Evolutionary conservation across 2,329 filamentous ascomycete genomes (phyloP).

Genomic region (Simplicillium sp.): DNA sequence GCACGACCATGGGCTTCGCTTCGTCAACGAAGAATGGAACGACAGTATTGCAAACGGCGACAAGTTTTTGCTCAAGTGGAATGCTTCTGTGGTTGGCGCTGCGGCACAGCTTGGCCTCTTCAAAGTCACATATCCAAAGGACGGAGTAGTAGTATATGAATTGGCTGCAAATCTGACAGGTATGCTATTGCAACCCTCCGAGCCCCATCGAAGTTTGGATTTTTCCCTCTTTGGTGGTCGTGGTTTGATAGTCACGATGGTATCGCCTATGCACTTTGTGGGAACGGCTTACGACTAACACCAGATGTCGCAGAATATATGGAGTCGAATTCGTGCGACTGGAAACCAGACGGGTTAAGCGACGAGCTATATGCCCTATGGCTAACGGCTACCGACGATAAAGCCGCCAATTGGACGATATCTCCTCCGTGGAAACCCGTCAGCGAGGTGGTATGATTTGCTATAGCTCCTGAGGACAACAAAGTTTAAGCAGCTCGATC

Average conservation of each 20-base stretch:
- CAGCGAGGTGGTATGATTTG: slow-evolving; percentile 10
- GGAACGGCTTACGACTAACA: background rate
- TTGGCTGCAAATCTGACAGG: slow-evolving; percentile 19
- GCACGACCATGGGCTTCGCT: slow-evolving; percentile 18
- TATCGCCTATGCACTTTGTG: background rate
- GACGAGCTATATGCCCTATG: slow-evolving; percentile 19
- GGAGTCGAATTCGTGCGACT: slow-evolving; percentile 14
- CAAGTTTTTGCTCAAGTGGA: slow-evolving; percentile 18
- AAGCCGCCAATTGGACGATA: slow-evolving; percentile 16
- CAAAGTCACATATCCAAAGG: slow-evolving; percentile 18
- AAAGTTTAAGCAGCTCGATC: background rate
- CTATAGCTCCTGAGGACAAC: background rate
- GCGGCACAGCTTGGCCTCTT: slow-evolving; percentile 17
- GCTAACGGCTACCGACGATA: slow-evolving; percentile 14
- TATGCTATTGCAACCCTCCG: slow-evolving; percentile 8
- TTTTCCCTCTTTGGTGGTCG: too few species aligned
- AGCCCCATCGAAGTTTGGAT: background rate
- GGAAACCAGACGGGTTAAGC: slow-evolving; percentile 17
- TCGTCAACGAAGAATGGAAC: slow-evolving; percentile 23
- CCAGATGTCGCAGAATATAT: slow-evolving; percentile 14
- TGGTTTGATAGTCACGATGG: background rate
- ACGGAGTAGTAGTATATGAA: slow-evolving; percentile 19
- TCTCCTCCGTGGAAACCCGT: slow-evolving; percentile 22
- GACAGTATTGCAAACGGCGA: slow-evolving; percentile 21
- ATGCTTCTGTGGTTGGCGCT: slow-evolving; percentile 14